phyloP scores from a whole-genome alignment of 164 flowering plant genomes.

The Annona cherimola region DNA sequence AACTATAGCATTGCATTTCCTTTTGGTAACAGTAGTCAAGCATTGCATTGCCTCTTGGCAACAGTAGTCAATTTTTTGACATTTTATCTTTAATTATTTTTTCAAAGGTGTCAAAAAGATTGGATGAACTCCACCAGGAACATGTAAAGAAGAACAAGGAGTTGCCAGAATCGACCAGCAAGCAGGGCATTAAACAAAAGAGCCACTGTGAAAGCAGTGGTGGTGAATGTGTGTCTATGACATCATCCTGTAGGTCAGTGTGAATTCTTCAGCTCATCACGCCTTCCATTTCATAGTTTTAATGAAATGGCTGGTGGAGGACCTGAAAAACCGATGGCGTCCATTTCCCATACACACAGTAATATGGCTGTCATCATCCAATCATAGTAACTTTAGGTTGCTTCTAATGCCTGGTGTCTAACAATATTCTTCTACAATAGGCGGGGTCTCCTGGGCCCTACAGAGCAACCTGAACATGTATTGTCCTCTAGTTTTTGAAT shows the following conservation, averaged over 20 bases:
- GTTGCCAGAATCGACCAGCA: slow-evolving; percentile 16
- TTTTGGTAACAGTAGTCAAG: neutral
- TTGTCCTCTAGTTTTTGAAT: too few relatives aligned
- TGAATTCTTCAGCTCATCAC: neutral
- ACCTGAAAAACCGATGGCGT: neutral
- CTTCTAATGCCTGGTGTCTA: neutral
- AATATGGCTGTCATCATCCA: neutral
- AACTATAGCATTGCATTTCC: neutral
- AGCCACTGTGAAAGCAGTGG: neutral
- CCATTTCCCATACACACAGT: neutral
- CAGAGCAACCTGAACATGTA: neutral
- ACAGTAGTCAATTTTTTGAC: too few relatives aligned
- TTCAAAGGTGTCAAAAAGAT: slow-evolving; percentile 23
- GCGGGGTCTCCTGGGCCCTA: neutral
- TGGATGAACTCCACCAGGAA: slow-evolving; percentile 30
- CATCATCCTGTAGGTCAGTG: neutral
- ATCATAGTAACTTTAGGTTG: neutral
- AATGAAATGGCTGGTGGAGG: neutral
- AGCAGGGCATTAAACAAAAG: slow-evolving; percentile 11
- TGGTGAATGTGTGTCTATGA: slow-evolving; percentile 4
- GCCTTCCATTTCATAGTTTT: neutral
- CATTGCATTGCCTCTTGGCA: neutral
- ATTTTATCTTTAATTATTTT: neutral
- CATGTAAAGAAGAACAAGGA: slow-evolving; percentile 19
- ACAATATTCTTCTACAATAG: neutral